phyloP scores from a whole-genome alignment of 106 monocot genomes.

The Iris macrosiphon region DNA sequence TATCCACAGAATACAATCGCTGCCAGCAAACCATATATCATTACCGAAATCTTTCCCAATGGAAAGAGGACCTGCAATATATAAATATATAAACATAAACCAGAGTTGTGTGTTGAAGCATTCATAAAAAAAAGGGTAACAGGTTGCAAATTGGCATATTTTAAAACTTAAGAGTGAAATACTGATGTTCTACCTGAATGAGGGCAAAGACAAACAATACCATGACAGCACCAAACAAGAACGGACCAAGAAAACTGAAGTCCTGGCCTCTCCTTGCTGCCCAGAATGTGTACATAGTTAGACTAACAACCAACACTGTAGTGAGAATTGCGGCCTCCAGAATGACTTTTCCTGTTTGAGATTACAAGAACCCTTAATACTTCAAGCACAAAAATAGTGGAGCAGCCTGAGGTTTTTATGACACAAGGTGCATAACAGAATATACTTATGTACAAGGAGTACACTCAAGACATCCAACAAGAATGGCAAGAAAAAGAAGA shows the following conservation, averaged over 20 bases:
- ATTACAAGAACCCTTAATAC: not conserved
- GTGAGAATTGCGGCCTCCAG: slow-evolving; percentile 38
- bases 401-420: too few relatives aligned
- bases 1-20: slow-evolving; percentile 70
- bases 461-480: too few relatives aligned
- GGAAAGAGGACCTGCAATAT: slow-evolving; percentile 69
- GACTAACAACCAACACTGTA: slow-evolving; percentile 29
- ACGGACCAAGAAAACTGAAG: slow-evolving; percentile 40
- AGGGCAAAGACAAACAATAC: slow-evolving; percentile 25
- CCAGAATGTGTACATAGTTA: slow-evolving; percentile 38
- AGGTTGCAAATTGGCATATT: too few relatives aligned
- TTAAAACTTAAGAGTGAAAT: too few relatives aligned
- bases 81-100: not conserved
- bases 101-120: not conserved
- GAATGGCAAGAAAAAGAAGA: too few relatives aligned
- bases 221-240: slow-evolving; percentile 25
- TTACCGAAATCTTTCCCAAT: slow-evolving; percentile 58
- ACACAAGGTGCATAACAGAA: too few relatives aligned
- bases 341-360: slow-evolving; percentile 28
- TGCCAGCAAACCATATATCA: slow-evolving; percentile 71
- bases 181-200: slow-evolving; percentile 41
- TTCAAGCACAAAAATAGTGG: too few relatives aligned
- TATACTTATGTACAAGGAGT: too few relatives aligned
- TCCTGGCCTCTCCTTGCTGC: slow-evolving; percentile 38
- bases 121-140: not conserved